Conservation (phyloP, 106 monocot genomes). For the Agapanthus africanus region DNA sequence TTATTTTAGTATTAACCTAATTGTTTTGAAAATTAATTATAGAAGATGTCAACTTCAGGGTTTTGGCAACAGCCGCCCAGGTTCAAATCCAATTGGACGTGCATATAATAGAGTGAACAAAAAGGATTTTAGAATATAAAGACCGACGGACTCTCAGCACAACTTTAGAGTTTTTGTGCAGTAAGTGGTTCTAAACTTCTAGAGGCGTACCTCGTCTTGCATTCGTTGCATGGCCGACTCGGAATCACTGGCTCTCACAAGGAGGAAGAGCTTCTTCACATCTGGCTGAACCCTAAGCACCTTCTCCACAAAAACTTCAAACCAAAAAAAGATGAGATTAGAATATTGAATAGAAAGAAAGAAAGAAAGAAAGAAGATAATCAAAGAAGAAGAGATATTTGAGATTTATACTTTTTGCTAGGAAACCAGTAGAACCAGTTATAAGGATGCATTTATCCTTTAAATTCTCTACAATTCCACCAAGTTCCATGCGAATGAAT, state of each 20-base stretch:
- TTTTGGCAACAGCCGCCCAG: no score
- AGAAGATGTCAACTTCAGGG: no score
- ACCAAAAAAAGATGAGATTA: not conserved
- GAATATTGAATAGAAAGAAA: not conserved
- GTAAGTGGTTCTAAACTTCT: no score
- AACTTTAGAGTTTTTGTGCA: no score
- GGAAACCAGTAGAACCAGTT: constrained; percentile 57
- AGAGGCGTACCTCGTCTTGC: constrained; percentile 40
- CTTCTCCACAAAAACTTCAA: constrained; percentile 68
- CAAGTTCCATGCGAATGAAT: constrained; percentile 14
- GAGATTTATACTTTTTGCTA: constrained; percentile 35
- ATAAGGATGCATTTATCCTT: constrained; percentile 41
- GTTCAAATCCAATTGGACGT: no score
- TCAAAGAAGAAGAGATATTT: not conserved
- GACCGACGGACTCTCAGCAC: no score
- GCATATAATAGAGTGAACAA: no score
- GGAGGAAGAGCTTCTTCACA: constrained; percentile 61
- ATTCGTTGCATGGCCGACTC: constrained; percentile 28
- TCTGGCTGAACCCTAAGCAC: constrained; percentile 54
- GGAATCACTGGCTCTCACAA: constrained; percentile 34
- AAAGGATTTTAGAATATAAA: no score
- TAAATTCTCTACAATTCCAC: constrained; percentile 21
- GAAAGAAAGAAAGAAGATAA: not conserved
- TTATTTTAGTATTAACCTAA: no score
- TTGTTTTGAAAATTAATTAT: no score